Base-by-base conservation (phyloP, 345 rosid genomes). In the Clarkia xantiana region DNA sequence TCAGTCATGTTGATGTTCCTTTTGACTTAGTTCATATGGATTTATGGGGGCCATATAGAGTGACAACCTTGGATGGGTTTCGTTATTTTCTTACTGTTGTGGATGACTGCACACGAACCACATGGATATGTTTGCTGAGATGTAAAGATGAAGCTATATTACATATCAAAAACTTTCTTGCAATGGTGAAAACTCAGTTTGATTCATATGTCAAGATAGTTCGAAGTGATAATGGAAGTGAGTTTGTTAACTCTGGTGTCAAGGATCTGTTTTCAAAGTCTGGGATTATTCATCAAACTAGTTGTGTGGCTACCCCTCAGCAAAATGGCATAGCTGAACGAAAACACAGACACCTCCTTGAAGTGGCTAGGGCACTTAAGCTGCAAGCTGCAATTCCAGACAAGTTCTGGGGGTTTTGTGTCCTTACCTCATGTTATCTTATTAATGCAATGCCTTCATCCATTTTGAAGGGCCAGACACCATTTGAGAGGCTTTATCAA, bases 321-420 rank as follows among this genome's bases (percentile, higher is more conserved):
- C 46, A 61, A 20, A 61, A 61, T 48, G 45, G 54, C 10, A 0
- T 16, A 0, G 55, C 40, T 0, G 49, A 61, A 29, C 1, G 59
- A 2, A 61, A 61, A 11, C 59, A 61, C 8, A n/a, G 17, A 0
- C 58, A 60, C 19, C 14, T 60, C 2, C 17, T 60, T 0, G 53
- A 60, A 4, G 49, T 53, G 4, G 49, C 36, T 0, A 0, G 49
- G 38, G 53, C 49, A 1, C 18, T 60, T 1, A 40, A 10, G 0
- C 54, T 60, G 16, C 49, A 53, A 20, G 58, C 42, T 5, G 16
- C 22, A 5, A 5, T 53, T 0, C 53, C 64, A 0, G 19, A 34
- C 0, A 12, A 14, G 1, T 60, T 53, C 17, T 39, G 22, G 55
- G 55, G 22, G 10, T 23, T 36, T 14, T 20, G 55, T 16, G 45